Conservation (phyloP, 257 asterid species). For the Primulina huaijiensis region DNA sequence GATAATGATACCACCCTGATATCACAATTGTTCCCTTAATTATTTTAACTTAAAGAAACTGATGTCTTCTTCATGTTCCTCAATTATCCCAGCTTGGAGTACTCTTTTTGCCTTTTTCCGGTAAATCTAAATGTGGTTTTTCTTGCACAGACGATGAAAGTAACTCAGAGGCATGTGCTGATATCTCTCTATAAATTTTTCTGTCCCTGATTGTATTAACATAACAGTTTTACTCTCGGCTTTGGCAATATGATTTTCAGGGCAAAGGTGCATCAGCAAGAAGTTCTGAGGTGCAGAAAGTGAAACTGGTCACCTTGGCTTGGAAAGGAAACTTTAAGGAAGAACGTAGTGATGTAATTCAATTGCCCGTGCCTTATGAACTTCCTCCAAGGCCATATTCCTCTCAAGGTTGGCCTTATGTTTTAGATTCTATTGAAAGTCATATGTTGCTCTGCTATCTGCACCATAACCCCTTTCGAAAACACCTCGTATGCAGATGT, state of each 20-base stretch:
- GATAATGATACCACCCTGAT: not conserved
- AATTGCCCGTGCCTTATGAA: constrained; percentile 82
- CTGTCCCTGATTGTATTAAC: not conserved
- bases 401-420: constrained; percentile 45
- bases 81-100: constrained; percentile 68
- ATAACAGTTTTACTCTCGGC: not conserved
- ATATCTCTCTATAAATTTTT: not conserved
- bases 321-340: constrained; percentile 47
- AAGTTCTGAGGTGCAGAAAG: constrained; percentile 41
- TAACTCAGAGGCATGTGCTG: constrained; percentile 33
- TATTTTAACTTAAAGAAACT: constrained; percentile 12
- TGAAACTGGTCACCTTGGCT: constrained; percentile 60
- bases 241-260: constrained; percentile 28
- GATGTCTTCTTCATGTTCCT: constrained; percentile 16
- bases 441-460: not conserved
- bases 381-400: constrained; percentile 85
- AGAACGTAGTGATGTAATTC: constrained; percentile 46
- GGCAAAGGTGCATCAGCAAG: constrained; percentile 24
- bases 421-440: constrained; percentile 15
- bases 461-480: not conserved
- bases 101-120: constrained; percentile 63
- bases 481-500: constrained; percentile 47
- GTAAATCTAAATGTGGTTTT: constrained; percentile 44
- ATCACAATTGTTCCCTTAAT: not conserved
- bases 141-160: constrained; percentile 63